Evolutionary conservation across 1,284 basidiomycete species (phyloP), one percentile per base, ranked within the genome.

Genomic region (Sanguinoderma infundibulare): DNA sequence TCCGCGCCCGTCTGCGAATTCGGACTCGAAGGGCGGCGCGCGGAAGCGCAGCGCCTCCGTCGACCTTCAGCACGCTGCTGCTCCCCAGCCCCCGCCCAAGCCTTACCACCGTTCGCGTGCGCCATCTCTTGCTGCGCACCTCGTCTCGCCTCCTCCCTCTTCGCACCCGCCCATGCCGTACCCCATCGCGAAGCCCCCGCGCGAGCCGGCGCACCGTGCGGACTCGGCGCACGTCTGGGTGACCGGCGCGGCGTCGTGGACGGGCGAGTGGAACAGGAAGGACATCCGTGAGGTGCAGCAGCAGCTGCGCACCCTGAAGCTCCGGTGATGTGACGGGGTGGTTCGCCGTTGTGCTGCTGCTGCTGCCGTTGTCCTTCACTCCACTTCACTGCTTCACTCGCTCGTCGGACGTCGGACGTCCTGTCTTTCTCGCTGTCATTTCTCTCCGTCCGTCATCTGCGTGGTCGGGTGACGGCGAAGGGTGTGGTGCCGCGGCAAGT

Each of bases 271-370:
- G 73, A 75, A 75, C 65, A 54, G 72, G 57, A 67, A 53, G 60
- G 71, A 75, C 54, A 75, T 75, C 60, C 58, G 61, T 38, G 74
- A 74, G 61, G 74, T 75, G 57, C 74, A 73, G 65, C 58, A 66
- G 24, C 68, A 72, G 61, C 63, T 75, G 61, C 66, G 74, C 9
- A 61, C 60, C 20, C 66, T 75, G 34, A 57, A 57, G 50, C 38
- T 52, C 24, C 61, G 64, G 36, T 65, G 59, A 62, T 15, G 53
- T 42, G 20, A 22, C 28, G 44, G 24, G 34, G n/a, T n/a, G n/a
- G n/a, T n/a, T n/a, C n/a, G n/a, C n/a, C n/a, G n/a, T n/a, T n/a
- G n/a, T n/a, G n/a, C n/a, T n/a, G n/a, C n/a, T n/a, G n/a, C n/a
- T n/a, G n/a, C n/a, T n/a, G n/a, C n/a, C n/a, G n/a, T n/a, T n/a